Conservation (phyloP, 495 filamentous ascomycete genomes). For the Xylaria grammica region DNA sequence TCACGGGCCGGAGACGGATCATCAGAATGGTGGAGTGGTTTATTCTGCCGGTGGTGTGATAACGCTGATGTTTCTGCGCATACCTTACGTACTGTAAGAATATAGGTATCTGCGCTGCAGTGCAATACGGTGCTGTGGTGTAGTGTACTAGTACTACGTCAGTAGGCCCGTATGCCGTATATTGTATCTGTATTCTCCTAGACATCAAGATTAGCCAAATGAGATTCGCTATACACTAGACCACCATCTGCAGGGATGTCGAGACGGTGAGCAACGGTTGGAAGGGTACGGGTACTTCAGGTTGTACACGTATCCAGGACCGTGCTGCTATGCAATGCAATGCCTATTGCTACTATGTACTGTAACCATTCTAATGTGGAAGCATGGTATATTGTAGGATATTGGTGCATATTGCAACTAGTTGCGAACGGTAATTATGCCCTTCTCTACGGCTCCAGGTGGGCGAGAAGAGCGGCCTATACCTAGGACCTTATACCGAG, state of each 20-base stretch:
- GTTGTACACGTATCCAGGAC: constrained; percentile 22
- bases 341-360: not conserved
- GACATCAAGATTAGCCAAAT: not conserved
- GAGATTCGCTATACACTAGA: constrained; percentile 10
- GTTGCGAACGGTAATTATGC: not conserved
- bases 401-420: constrained; percentile 6
- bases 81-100: not conserved
- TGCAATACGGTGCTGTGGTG: not conserved
- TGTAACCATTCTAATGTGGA: not conserved
- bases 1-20: constrained; percentile 19
- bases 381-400: not conserved
- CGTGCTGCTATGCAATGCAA: constrained; percentile 19
- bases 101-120: not conserved
- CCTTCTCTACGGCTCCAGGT: not conserved
- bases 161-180: not conserved
- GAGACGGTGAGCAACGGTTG: constrained; percentile 13
- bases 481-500: too few relatives aligned
- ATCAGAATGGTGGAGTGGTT: constrained; percentile 17
- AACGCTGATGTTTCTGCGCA: not conserved
- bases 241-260: constrained; percentile 16
- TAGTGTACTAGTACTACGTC: too few relatives aligned
- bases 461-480: too few relatives aligned
- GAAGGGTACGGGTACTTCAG: constrained; percentile 16
- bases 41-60: constrained; percentile 1
- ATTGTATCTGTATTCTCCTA: constrained; percentile 4